phyloP scores from a whole-genome alignment of 306 rosid genomes.

The Quercus mongolica region DNA sequence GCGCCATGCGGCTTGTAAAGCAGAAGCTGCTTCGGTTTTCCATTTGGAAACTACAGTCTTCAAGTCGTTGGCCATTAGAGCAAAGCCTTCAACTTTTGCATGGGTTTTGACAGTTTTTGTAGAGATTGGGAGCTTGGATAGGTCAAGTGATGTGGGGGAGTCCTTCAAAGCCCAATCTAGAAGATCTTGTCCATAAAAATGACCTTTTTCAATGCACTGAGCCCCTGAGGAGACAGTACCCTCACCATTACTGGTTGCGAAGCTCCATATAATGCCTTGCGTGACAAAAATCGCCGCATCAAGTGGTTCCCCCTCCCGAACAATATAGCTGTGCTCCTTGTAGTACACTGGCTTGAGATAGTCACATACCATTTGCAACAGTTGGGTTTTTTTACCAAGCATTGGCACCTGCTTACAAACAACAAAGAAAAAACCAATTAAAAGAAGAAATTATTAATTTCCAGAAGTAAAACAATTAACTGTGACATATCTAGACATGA shows the following conservation, averaged over 20 bases:
- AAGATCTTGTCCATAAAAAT: slow-evolving; percentile 91
- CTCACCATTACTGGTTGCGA: slow-evolving; percentile 13
- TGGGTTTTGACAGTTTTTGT: neutral
- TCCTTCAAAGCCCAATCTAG: slow-evolving; percentile 17
- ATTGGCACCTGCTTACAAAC: too few relatives aligned
- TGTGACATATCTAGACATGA: too few relatives aligned
- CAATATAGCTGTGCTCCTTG: slow-evolving; percentile 26
- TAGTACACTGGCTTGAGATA: slow-evolving; percentile 43
- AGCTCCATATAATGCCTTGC: slow-evolving; percentile 38
- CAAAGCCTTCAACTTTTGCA: too few relatives aligned
- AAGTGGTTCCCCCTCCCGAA: slow-evolving; percentile 48
- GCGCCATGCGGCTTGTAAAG: too few relatives aligned
- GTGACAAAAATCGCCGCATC: slow-evolving; percentile 48
- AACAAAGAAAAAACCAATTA: too few relatives aligned
- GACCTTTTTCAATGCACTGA: slow-evolving; percentile 41
- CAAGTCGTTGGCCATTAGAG: too few relatives aligned
- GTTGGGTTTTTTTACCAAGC: too few relatives aligned
- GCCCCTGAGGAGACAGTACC: neutral
- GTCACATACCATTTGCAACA: slow-evolving; percentile 24
- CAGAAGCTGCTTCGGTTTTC: too few relatives aligned
- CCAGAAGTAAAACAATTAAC: too few relatives aligned
- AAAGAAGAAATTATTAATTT: too few relatives aligned
- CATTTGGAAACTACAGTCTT: too few relatives aligned
- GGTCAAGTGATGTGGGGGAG: slow-evolving; percentile 13
- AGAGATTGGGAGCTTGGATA: slow-evolving; percentile 32